Evolutionary conservation across 306 rosid species (phyloP).

Genomic region (Argentina anserina): DNA sequence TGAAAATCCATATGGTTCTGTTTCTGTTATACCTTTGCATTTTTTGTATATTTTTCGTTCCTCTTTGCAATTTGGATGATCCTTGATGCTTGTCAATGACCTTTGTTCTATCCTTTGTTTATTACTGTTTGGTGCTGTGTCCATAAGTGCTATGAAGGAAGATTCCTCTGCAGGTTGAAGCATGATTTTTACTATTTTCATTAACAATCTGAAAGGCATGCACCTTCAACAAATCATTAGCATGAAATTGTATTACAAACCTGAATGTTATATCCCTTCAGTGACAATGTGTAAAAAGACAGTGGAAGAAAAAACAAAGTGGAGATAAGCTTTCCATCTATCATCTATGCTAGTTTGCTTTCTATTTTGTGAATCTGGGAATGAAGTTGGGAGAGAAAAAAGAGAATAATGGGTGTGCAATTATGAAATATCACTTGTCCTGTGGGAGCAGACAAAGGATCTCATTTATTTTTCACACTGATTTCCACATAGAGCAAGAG

Average conservation of each 20-base stretch:
- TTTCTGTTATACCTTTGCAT: not conserved
- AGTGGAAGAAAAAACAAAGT: not conserved
- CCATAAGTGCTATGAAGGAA: slow-evolving; percentile 7
- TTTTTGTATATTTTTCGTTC: not conserved
- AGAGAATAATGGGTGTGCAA: slow-evolving; percentile 2
- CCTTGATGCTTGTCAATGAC: not conserved
- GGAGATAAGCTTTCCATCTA: not conserved
- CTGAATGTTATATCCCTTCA: not conserved
- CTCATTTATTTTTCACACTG: slow-evolving; percentile 5
- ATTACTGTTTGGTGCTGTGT: slow-evolving; percentile 11
- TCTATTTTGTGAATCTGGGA: slow-evolving; percentile 1
- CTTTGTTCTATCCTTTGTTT: slow-evolving; percentile 3
- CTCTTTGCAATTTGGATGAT: not conserved
- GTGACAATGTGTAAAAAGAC: not conserved
- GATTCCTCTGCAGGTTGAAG: slow-evolving; percentile 14
- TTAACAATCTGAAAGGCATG: not conserved
- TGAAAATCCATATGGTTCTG: not conserved
- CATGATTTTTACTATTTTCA: slow-evolving; percentile 4
- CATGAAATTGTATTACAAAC: slow-evolving; percentile 1
- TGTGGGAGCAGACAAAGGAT: slow-evolving; percentile 31
- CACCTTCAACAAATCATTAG: not conserved
- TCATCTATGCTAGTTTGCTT: not conserved
- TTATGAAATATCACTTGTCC: slow-evolving; percentile 19
- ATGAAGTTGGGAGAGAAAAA: slow-evolving; percentile 9
- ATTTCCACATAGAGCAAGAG: slow-evolving; percentile 12